Evolutionary conservation across 805 yeast genomes (phyloP), one percentile per base, ranked within the genome.

Genomic region (Sugiyamaella boreocaroliniensis): DNA sequence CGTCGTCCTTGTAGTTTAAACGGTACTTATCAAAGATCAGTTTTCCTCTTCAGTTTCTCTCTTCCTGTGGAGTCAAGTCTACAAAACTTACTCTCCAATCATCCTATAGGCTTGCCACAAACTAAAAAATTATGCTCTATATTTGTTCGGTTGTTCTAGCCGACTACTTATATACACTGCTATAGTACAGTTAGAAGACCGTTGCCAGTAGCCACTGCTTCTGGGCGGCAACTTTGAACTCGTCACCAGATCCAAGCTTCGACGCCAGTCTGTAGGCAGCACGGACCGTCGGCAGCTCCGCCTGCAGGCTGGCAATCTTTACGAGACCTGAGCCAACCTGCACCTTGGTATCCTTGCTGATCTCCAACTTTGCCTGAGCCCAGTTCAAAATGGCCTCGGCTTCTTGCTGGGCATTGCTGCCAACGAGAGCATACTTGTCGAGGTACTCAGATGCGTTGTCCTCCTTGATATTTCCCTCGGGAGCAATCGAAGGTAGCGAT

Each of bases 291-390:
- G 37, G 37, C 37, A 32, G 37, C 11, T 32, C 11, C 3, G n/a
- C 11, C 37, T 32, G 37, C 11, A 32, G 37, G 8, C 37, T 14
- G 4, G 37, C 37, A 32, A 32, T 32, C 37, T 32, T 32, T 9
- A 14, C n/a, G n/a, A 32, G 37, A 10, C n/a, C 37, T 11, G 37
- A 52, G 55, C 18, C 53, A 56, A 16, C 43, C 12, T 41, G 43
- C 10, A 16, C 43, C 37, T 32, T 32, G 37, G 37, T 9, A 9
- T 32, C 37, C 26, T 22, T 22, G 20, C 41, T 16, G 14, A 54
- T 40, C 14, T 55, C 55, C 37, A 47, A 47, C 46, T 61, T 62
- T n/a, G 66, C 59, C 15, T 48, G 48, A 14, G 59, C 56, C 68
- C 69, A 67, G 43, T 55, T 60, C 22, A 64, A 47, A 5, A 59